Conservation (phyloP, 2,329 filamentous ascomycete species). For the Talaromyces rugulosus region DNA sequence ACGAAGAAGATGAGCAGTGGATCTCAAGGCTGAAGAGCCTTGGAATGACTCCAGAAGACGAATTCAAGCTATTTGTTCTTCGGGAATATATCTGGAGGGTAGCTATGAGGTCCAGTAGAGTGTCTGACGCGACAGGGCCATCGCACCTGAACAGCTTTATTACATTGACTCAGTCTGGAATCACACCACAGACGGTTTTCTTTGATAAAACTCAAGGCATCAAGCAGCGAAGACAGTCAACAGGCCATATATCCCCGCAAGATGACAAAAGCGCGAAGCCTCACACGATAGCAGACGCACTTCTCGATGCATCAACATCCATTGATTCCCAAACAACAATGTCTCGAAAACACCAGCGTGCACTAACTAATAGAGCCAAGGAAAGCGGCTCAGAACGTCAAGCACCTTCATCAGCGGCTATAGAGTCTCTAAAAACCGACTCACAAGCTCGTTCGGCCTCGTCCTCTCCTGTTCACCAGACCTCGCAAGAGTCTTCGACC, state of each 20-base stretch:
- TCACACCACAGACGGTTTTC: constrained; percentile 84
- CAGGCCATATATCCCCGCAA: constrained; percentile 25
- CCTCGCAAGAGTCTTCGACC: constrained; percentile 30
- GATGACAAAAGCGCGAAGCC: constrained; percentile 41
- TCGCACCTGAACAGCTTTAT: constrained; percentile 66
- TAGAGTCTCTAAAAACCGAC: constrained; percentile 22
- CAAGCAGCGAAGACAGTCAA: constrained; percentile 29
- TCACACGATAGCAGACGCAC: constrained; percentile 83
- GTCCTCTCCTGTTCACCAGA: constrained; percentile 32
- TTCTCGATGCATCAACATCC: constrained; percentile 86
- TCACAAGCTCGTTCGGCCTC: constrained; percentile 27
- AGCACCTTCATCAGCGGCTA: constrained; percentile 13
- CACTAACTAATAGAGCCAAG: constrained; percentile 38
- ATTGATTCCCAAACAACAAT: constrained; percentile 63
- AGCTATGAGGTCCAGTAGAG: constrained; percentile 64
- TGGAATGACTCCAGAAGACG: constrained; percentile 77
- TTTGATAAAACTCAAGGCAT: constrained; percentile 72
- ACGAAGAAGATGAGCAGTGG: constrained; percentile 94
- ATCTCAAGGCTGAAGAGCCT: constrained; percentile 78
- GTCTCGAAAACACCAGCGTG: constrained; percentile 36
- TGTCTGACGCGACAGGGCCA: constrained; percentile 29
- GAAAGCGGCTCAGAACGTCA: constrained; percentile 20
- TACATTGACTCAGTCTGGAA: constrained; percentile 66
- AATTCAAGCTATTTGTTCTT: constrained; percentile 80
- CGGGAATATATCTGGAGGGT: constrained; percentile 89